Conservation (phyloP, 495 filamentous ascomycete genomes). For the Penicillium subrubescens region DNA sequence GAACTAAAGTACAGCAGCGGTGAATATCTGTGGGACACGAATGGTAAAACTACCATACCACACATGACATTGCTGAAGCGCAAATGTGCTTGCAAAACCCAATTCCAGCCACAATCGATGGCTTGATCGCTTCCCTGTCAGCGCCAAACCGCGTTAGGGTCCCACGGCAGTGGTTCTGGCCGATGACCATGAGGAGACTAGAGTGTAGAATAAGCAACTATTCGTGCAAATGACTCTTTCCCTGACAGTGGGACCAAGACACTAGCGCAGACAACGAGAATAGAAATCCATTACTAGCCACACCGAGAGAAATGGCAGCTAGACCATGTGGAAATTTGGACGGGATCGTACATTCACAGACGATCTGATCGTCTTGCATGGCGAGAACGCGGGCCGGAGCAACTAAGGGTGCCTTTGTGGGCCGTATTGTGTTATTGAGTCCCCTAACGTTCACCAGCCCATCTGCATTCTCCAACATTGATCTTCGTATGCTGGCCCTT, state of each 20-base stretch:
- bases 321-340: constrained; percentile 15
- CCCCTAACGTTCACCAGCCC: constrained; percentile 7
- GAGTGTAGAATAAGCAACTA: background rate
- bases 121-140: background rate
- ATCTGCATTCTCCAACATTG: constrained; percentile 5
- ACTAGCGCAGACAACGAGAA: background rate
- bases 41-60: background rate
- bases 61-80: background rate
- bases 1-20: background rate
- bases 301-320: background rate
- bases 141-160: background rate
- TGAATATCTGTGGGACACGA: constrained; percentile 4
- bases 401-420: background rate
- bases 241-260: background rate
- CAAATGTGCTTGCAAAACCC: background rate
- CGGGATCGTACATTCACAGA: constrained; percentile 20
- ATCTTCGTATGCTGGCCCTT: background rate
- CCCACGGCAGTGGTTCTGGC: constrained; percentile 3
- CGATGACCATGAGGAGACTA: background rate
- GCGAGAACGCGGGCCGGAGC: constrained; percentile 16
- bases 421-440: background rate
- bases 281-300: background rate
- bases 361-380: constrained; percentile 21
- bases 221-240: background rate
- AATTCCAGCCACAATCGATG: constrained; percentile 3